Base-by-base conservation (phyloP, 345 rosid species). In the Eucalyptus melliodora region DNA sequence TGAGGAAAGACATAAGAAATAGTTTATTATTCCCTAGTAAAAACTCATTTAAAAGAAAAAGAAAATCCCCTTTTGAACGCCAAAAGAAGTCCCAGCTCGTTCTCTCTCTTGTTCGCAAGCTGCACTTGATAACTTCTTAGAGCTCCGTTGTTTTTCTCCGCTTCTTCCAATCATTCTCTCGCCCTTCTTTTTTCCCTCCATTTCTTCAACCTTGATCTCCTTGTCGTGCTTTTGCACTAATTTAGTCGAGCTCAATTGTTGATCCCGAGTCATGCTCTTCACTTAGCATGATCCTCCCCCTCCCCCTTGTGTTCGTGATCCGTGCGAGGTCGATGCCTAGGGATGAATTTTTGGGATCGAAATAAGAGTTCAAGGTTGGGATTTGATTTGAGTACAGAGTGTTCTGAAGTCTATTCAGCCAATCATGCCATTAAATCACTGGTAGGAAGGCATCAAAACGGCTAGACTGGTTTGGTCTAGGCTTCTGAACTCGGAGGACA, bases 381-480 rank as follows among this genome's bases (percentile, higher is more conserved):
- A 12, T 27, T 86, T 49, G 56, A 49, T 86, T 51, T n/a, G 87
- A 37, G 87, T 86, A 16, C n/a, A 14, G 17, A 1, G 44, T 23
- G 11, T 60, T 60, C 6, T 9, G 6, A 56, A 56, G 30, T 23
- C 62, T 56, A 24, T 56, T 24, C 13, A 2, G 30, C 30, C 56
- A n/a, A 50, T 90, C 90, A 96, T 97, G 97, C 90, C 95, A 44
- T 93, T 98, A 89, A 94, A 96, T 93, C 96, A 95, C 91, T 81
- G 95, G 24, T 96, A 93, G 34, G 95, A 96, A 90, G 98, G 98
- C 88, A 90, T 94, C 37, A 96, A 95, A 91, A 93, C 94, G 65
- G 96, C 95, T 51, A 95, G 90, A 91, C 88, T 90, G 82, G 86
- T 94, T 44, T 98, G 98, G 99, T 96, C 98, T 51, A 94, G 93